Percentiles rank a stretch among this genome's conserved stretches.
Conservation (phyloP, 805 yeast species). For the Saturnispora quitensis region DNA sequence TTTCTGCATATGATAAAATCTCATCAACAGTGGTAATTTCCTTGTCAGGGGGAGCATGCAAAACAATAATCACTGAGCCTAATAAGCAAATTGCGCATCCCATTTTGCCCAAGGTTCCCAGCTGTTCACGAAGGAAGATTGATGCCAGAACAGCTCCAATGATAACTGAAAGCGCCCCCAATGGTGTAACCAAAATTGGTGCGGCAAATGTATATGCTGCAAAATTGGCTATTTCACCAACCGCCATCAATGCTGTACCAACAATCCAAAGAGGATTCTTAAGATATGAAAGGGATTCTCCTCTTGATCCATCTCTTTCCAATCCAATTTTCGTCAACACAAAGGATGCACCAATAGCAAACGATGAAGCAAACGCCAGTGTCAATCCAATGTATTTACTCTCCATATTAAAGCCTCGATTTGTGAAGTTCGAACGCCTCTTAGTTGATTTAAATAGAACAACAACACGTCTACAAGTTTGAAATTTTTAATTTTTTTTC, state of each 20-base stretch:
- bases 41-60: slow-evolving; percentile 93
- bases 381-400: slow-evolving; percentile 87
- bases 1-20: slow-evolving; percentile 67
- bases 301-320: slow-evolving; percentile 52
- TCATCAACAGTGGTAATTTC: slow-evolving; percentile 85
- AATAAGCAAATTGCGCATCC: slow-evolving; percentile 87
- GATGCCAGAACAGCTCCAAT: slow-evolving; percentile 90
- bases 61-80: slow-evolving; percentile 79
- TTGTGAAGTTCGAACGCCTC: neutral
- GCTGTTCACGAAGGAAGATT: slow-evolving; percentile 71
- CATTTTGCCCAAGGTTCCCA: slow-evolving; percentile 81
- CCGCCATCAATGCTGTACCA: slow-evolving; percentile 82
- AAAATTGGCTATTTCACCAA: slow-evolving; percentile 86
- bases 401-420: slow-evolving; percentile 34
- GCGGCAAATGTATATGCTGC: slow-evolving; percentile 96
- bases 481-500: neutral
- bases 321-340: slow-evolving; percentile 85
- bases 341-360: slow-evolving; percentile 86
- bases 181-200: slow-evolving; percentile 82
- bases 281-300: slow-evolving; percentile 70
- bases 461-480: neutral
- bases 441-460: neutral
- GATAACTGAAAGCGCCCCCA: slow-evolving; percentile 84
- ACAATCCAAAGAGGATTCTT: slow-evolving; percentile 92
- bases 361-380: slow-evolving; percentile 75